These are phyloP conservation scores for Styphnolobium japonicum DNA, from an alignment of 306 rosid genomes.

Conservation along the genomic window DNA sequence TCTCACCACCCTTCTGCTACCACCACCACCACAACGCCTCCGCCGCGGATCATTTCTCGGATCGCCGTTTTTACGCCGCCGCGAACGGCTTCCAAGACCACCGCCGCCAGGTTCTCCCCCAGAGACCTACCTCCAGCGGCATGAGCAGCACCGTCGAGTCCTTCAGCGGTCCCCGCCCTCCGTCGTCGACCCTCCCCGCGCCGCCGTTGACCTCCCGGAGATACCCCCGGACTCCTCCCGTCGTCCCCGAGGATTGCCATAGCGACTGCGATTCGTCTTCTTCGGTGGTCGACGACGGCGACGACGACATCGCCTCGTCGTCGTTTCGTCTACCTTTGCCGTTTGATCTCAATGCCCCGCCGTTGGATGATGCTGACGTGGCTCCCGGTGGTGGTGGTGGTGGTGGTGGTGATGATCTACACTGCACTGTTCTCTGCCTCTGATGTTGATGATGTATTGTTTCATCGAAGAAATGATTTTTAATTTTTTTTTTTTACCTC, in stretches of 20 bases:
- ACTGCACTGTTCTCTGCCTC: constrained; percentile 75
- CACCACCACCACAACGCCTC: neutral
- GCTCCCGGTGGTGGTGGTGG: constrained; percentile 15
- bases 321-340: constrained; percentile 45
- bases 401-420: constrained; percentile 44
- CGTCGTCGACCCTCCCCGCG: neutral
- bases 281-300: constrained; percentile 63
- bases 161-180: constrained; percentile 73
- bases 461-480: constrained; percentile 39
- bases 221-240: constrained; percentile 59
- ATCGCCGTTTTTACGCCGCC: constrained; percentile 40
- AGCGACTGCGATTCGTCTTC: constrained; percentile 93
- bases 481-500: neutral
- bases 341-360: constrained; percentile 75
- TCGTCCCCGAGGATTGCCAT: constrained; percentile 76
- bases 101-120: constrained; percentile 38
- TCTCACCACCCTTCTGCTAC: constrained; percentile 32
- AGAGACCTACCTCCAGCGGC: constrained; percentile 74
- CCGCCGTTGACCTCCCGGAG: constrained; percentile 16
- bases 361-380: constrained; percentile 52
- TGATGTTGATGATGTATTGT: constrained; percentile 36
- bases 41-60: constrained; percentile 43
- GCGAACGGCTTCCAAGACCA: constrained; percentile 36
- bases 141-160: constrained; percentile 89
- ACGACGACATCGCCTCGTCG: constrained; percentile 45